phyloP scores from a whole-genome alignment of 495 filamentous ascomycete species.

The Mycothermus thermophilus region DNA sequence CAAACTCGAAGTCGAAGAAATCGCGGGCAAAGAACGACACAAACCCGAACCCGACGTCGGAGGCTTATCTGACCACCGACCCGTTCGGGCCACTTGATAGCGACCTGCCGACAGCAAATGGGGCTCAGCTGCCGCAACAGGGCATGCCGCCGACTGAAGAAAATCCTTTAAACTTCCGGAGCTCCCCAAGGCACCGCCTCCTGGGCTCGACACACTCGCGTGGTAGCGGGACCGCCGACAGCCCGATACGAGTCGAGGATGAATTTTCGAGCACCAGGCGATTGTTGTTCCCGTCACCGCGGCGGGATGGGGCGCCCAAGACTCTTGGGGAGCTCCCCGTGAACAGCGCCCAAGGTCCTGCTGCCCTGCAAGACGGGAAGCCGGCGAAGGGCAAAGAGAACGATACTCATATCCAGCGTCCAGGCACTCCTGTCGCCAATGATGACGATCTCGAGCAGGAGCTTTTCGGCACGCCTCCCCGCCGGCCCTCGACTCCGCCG shows the following conservation, averaged over 20 bases:
- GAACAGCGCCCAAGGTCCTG: slow-evolving; percentile 40
- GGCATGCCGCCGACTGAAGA: slow-evolving; percentile 20
- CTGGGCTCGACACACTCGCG: slow-evolving; percentile 31
- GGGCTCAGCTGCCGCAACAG: slow-evolving; percentile 14
- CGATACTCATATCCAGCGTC: slow-evolving; percentile 5
- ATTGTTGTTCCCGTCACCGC: slow-evolving; percentile 62
- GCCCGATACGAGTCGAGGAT: slow-evolving; percentile 45
- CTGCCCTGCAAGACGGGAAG: slow-evolving; percentile 22
- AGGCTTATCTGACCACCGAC: slow-evolving; percentile 35
- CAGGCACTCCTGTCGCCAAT: slow-evolving; percentile 14
- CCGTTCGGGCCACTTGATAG: slow-evolving; percentile 26
- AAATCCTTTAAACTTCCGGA: slow-evolving; percentile 21
- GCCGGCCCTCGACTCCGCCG: slow-evolving; percentile 49
- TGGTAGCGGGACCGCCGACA: slow-evolving; percentile 46
- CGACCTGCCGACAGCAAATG: slow-evolving; percentile 20
- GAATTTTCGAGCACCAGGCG: slow-evolving; percentile 56
- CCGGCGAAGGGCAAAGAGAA: slow-evolving; percentile 31
- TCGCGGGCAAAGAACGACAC: slow-evolving; percentile 26
- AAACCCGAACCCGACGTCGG: slow-evolving; percentile 31
- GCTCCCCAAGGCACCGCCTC: slow-evolving; percentile 21
- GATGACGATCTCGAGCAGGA: slow-evolving; percentile 38
- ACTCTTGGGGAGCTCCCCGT: slow-evolving; percentile 43
- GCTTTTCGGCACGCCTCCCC: slow-evolving; percentile 40
- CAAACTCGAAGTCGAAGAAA: slow-evolving; percentile 33
- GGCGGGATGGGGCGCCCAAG: slow-evolving; percentile 45